Percentiles rank a stretch among this genome's conserved stretches.
Conservation (phyloP, 371 early-diverging fungal genomes). For the Mucor velutinosus region DNA sequence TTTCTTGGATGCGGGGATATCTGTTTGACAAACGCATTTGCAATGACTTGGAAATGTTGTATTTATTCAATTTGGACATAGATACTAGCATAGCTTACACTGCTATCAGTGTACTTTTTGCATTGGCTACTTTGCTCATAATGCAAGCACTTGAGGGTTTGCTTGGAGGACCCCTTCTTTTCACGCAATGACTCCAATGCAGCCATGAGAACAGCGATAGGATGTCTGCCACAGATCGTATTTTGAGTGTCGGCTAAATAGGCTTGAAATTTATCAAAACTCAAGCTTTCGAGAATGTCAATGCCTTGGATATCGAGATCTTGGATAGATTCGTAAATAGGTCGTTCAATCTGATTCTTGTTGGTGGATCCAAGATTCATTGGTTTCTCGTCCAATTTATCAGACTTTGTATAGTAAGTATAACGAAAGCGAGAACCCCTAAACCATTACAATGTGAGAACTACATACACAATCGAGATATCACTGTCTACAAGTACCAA, state of each 20-base stretch:
- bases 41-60: background rate
- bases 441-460: background rate
- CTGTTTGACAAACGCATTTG: too few species aligned
- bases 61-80: conserved; percentile 23
- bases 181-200: conserved; percentile 45
- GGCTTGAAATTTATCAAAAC: conserved; percentile 58
- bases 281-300: conserved; percentile 64
- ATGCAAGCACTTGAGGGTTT: conserved; percentile 61
- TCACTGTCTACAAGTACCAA: conserved; percentile 72
- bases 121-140: conserved; percentile 84
- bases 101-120: conserved; percentile 55
- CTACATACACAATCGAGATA: too few species aligned
- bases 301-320: conserved; percentile 83
- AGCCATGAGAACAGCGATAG: conserved; percentile 81
- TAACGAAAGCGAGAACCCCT: conserved; percentile 73
- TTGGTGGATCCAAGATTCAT: background rate
- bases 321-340: conserved; percentile 76
- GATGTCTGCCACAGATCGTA: conserved; percentile 94
- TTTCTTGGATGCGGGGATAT: too few species aligned
- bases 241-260: conserved; percentile 81
- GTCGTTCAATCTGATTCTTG: conserved; percentile 24
- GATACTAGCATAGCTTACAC: conserved; percentile 76
- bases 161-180: background rate
- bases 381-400: conserved; percentile 9
- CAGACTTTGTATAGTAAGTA: conserved; percentile 55